phyloP scores from a whole-genome alignment of 2,329 filamentous ascomycete species.

The Penicillium sp. region DNA sequence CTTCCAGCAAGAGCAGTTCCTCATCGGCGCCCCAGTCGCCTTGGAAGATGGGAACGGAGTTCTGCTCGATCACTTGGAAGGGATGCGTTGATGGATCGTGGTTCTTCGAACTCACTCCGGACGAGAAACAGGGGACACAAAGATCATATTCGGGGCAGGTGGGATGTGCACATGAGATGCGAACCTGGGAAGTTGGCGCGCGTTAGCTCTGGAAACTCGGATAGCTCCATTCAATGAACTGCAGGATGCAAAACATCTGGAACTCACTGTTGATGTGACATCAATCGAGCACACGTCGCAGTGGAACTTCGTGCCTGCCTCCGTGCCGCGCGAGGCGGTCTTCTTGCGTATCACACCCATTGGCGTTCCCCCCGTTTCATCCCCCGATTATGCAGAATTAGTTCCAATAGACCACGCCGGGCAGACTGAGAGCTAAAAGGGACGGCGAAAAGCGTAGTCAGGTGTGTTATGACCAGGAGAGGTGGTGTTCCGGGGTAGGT shows the following conservation, averaged over 20 bases:
- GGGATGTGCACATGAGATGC: slow-evolving; percentile 84
- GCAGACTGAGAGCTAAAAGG: slow-evolving; percentile 28
- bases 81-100: slow-evolving; percentile 86
- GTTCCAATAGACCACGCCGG: slow-evolving; percentile 27
- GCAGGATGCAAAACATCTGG: not conserved
- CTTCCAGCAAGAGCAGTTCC: slow-evolving; percentile 88
- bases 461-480: slow-evolving; percentile 3
- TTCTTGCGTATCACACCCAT: slow-evolving; percentile 99
- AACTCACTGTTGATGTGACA: slow-evolving; percentile 87
- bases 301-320: slow-evolving; percentile 91
- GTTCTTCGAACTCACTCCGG: slow-evolving; percentile 75
- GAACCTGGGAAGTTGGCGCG: slow-evolving; percentile 62
- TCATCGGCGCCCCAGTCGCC: slow-evolving; percentile 97
- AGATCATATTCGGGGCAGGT: slow-evolving; percentile 93
- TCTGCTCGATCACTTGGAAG: slow-evolving; percentile 94
- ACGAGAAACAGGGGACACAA: slow-evolving; percentile 91
- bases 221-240: not conserved
- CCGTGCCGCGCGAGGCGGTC: slow-evolving; percentile 78
- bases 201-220: not conserved
- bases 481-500: slow-evolving; percentile 19
- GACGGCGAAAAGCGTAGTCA: slow-evolving; percentile 7
- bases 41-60: slow-evolving; percentile 95
- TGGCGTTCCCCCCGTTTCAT: slow-evolving; percentile 41
- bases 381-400: slow-evolving; percentile 37
- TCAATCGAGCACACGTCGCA: slow-evolving; percentile 97